Conservation (phyloP, 306 rosid species). For the Pterocarpus macrocarpus region DNA sequence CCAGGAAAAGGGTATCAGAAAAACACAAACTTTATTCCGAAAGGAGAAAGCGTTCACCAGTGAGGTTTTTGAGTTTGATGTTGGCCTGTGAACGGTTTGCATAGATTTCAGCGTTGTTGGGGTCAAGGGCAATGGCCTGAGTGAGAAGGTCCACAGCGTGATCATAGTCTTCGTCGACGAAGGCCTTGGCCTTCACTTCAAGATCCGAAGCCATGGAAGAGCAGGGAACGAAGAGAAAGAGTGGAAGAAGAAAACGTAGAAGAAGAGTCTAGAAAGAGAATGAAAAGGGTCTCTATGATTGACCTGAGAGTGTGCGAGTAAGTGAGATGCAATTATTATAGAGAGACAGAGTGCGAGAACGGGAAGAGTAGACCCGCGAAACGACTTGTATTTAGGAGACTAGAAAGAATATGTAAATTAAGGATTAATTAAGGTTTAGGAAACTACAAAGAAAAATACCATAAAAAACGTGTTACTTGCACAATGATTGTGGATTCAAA, state of each 20-base stretch:
- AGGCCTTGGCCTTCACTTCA: slow-evolving; percentile 65
- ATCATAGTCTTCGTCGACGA: slow-evolving; percentile 76
- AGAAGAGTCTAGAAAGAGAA: neutral
- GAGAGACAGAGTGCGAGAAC: neutral
- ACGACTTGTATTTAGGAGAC: neutral
- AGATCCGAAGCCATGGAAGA: slow-evolving; percentile 78
- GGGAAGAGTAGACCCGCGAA: neutral
- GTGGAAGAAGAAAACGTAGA: slow-evolving; percentile 2
- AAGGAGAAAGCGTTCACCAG: slow-evolving; percentile 49
- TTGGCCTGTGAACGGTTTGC: slow-evolving; percentile 87
- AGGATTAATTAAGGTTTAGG: neutral
- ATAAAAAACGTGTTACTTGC: neutral
- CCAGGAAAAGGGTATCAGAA: slow-evolving; percentile 7
- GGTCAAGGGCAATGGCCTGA: slow-evolving; percentile 63
- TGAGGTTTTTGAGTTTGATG: slow-evolving; percentile 63
- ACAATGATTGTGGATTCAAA: neutral
- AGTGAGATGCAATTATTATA: neutral
- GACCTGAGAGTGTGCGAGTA: neutral
- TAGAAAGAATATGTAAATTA: neutral
- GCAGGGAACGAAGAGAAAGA: slow-evolving; percentile 29
- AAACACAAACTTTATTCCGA: neutral
- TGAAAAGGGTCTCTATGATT: neutral
- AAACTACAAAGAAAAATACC: neutral
- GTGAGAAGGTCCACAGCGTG: slow-evolving; percentile 64
- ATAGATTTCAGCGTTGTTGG: slow-evolving; percentile 60